A percentile compares a stretch with the other conserved stretches of the same genome.
Conservation (phyloP, 2,329 filamentous ascomycete species). For the Dryadomyces sulphureus region DNA sequence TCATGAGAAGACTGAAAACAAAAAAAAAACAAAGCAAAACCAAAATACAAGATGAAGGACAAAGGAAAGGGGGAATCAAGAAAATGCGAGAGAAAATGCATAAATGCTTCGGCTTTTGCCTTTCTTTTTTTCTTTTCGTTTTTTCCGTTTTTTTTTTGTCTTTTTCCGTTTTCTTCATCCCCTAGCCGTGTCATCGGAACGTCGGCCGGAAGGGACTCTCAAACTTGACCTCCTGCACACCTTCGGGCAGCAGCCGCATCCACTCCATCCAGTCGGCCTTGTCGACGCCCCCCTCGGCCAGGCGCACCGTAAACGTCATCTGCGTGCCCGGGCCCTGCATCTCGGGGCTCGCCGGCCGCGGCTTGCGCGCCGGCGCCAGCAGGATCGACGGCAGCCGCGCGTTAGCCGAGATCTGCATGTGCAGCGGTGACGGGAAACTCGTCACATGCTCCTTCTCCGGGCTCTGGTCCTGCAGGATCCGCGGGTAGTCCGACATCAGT, state of each 20-base stretch:
- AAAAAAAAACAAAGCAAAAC: neutral
- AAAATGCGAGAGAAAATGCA: neutral
- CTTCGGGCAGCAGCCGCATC: conserved; percentile 42
- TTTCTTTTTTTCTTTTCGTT: too few relatives aligned
- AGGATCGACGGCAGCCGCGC: conserved; percentile 40
- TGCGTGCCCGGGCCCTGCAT: conserved; percentile 22
- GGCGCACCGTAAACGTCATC: conserved; percentile 32
- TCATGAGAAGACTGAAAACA: neutral
- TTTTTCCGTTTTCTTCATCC: neutral
- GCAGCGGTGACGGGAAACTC: conserved; percentile 38
- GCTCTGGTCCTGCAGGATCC: conserved; percentile 33
- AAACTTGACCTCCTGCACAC: conserved; percentile 38
- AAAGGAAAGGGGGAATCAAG: neutral
- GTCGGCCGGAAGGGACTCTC: conserved; percentile 31
- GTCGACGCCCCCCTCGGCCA: conserved; percentile 35
- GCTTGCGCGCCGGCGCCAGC: conserved; percentile 31
- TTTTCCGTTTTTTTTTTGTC: too few relatives aligned
- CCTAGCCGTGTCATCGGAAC: conserved; percentile 19
- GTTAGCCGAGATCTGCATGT: conserved; percentile 40
- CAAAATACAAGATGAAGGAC: neutral
- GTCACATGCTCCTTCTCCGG: conserved; percentile 30
- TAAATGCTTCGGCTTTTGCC: too few relatives aligned
- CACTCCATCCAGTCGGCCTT: conserved; percentile 42
- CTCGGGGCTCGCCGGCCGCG: conserved; percentile 26
- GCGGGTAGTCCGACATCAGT: conserved; percentile 32